phyloP scores from a whole-genome alignment of 2,329 filamentous ascomycete genomes.

The Pezicula carpinea region DNA sequence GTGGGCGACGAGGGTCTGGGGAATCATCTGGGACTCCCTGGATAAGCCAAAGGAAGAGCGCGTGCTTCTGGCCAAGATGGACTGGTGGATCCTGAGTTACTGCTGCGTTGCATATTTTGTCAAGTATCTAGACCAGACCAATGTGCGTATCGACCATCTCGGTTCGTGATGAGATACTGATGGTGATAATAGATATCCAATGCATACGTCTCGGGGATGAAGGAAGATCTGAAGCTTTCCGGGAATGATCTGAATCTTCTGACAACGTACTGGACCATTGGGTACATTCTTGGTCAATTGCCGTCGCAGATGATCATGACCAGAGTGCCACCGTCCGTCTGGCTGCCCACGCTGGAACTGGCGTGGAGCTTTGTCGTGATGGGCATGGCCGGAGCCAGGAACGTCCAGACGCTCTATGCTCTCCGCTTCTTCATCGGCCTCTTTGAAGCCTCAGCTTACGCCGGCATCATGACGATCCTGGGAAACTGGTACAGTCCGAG shows the following conservation, averaged over 20 bases:
- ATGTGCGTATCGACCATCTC: neutral
- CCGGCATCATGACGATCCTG: conserved; percentile 9
- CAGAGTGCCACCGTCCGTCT: conserved; percentile 34
- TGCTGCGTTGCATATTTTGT: conserved; percentile 34
- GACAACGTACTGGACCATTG: conserved; percentile 32
- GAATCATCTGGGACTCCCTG: conserved; percentile 19
- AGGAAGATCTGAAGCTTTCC: conserved; percentile 32
- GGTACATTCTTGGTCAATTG: conserved; percentile 12
- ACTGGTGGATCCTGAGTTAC: conserved; percentile 39
- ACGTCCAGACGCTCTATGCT: conserved; percentile 32
- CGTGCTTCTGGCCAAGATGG: conserved; percentile 34
- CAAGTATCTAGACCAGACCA: conserved; percentile 14
- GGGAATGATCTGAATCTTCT: conserved; percentile 36
- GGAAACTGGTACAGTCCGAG: conserved; percentile 8
- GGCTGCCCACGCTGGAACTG: conserved; percentile 7
- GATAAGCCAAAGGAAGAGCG: conserved; percentile 10
- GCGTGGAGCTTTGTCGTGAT: conserved; percentile 9
- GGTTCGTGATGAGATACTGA: neutral
- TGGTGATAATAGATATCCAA: conserved; percentile 29
- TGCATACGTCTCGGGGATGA: conserved; percentile 35
- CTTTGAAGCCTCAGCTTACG: conserved; percentile 11
- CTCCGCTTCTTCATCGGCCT: conserved; percentile 39
- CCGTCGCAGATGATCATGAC: conserved; percentile 11
- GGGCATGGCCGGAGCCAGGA: conserved; percentile 17
- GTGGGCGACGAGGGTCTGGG: conserved; percentile 8